A percentile compares a stretch with the other conserved stretches of the same genome.
Conservation (phyloP, 1,284 basidiomycete species). For the Sphagnurus paluster region DNA sequence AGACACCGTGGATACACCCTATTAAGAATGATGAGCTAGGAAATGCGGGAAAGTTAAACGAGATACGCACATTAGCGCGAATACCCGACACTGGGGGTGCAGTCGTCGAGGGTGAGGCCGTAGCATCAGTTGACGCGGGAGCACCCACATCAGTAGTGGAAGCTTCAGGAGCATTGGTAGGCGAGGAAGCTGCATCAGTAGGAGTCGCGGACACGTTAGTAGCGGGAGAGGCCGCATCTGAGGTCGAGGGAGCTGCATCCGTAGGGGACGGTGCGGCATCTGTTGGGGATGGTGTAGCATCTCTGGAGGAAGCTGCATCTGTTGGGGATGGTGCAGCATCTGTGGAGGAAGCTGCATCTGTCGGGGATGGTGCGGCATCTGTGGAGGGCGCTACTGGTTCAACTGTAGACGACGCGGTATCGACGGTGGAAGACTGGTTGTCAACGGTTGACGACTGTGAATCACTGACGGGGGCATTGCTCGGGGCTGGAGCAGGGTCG, state of each 20-base stretch:
- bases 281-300: too few species aligned
- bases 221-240: too few species aligned
- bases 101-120: constrained; percentile 17
- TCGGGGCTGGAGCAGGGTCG: neutral
- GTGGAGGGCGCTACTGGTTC: too few species aligned
- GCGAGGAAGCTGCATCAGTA: constrained; percentile 10
- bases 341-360: too few species aligned
- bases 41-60: neutral
- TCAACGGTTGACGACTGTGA: neutral
- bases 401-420: too few species aligned
- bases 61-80: constrained; percentile 21
- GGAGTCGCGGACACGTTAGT: constrained; percentile 9
- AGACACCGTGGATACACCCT: constrained; percentile 29
- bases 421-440: constrained; percentile 14
- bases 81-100: constrained; percentile 16
- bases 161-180: constrained; percentile 8
- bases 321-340: too few species aligned
- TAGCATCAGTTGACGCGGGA: constrained; percentile 17
- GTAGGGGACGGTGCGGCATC: too few species aligned
- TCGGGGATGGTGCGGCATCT: too few species aligned
- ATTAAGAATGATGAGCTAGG: neutral
- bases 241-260: too few species aligned
- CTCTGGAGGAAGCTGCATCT: too few species aligned
- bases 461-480: neutral
- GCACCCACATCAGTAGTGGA: neutral